These are phyloP conservation scores for Luvunga scandens DNA, from an alignment of 345 rosid species.

Conservation along the genomic window DNA sequence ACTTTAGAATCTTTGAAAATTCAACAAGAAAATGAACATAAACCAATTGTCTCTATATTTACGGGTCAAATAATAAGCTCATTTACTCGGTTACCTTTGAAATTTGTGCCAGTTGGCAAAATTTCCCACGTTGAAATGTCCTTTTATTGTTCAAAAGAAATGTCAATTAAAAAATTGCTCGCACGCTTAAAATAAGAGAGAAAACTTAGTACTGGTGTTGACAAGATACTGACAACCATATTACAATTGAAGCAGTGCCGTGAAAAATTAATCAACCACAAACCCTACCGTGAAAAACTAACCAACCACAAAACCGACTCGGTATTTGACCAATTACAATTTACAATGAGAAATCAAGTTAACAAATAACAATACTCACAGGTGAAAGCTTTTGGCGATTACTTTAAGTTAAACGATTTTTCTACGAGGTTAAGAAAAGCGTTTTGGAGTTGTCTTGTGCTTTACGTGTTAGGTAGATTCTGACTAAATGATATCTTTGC, in stretches of 20 bases:
- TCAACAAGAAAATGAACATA: not conserved
- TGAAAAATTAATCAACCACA: not conserved
- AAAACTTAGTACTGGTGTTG: not conserved
- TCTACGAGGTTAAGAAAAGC: not conserved
- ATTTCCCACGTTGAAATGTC: not conserved
- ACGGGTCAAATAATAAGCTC: too few species aligned
- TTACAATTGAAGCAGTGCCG: not conserved
- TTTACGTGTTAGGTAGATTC: conserved; percentile 21
- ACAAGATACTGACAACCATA: not conserved
- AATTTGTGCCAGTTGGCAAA: not conserved
- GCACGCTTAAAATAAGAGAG: not conserved
- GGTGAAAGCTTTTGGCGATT: not conserved
- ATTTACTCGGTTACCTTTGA: too few species aligned
- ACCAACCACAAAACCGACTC: not conserved
- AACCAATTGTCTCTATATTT: too few species aligned
- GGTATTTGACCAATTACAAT: not conserved
- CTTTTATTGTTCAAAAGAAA: not conserved
- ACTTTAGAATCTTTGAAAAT: not conserved
- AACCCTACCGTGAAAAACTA: too few species aligned
- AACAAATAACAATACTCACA: too few species aligned
- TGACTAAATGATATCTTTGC: not conserved
- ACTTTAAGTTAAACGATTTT: not conserved
- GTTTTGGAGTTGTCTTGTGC: conserved; percentile 17
- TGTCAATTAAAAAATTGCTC: not conserved
- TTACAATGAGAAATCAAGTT: too few species aligned